Conservation (phyloP, 2,329 filamentous ascomycete species). For the Penicillium sp. region DNA sequence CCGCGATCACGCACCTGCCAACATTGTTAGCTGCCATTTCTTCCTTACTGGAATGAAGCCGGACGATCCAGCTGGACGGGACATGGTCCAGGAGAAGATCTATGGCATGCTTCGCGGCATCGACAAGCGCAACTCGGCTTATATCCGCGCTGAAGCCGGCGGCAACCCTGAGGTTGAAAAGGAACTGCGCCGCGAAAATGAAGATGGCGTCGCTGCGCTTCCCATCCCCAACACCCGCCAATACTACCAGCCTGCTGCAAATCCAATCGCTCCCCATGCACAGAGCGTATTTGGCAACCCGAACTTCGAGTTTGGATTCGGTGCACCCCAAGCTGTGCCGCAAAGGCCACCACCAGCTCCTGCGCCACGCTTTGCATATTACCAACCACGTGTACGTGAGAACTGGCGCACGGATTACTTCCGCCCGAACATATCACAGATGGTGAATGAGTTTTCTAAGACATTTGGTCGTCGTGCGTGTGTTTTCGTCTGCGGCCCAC, state of each 20-base stretch:
- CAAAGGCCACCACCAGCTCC: slow-evolving; percentile 76
- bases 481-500: slow-evolving; percentile 89
- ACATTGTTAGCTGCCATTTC: slow-evolving; percentile 89
- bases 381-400: slow-evolving; percentile 53
- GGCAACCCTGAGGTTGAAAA: slow-evolving; percentile 75
- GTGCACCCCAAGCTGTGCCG: slow-evolving; percentile 77
- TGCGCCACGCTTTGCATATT: slow-evolving; percentile 83
- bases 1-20: slow-evolving; percentile 79
- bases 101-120: slow-evolving; percentile 85
- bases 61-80: slow-evolving; percentile 59
- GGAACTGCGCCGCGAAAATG: slow-evolving; percentile 73
- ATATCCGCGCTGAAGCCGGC: slow-evolving; percentile 76
- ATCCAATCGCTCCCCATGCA: slow-evolving; percentile 4
- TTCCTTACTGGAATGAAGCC: slow-evolving; percentile 79
- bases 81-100: slow-evolving; percentile 77
- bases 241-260: slow-evolving; percentile 16
- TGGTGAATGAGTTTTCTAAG: slow-evolving; percentile 76
- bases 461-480: slow-evolving; percentile 79
- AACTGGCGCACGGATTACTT: slow-evolving; percentile 93
- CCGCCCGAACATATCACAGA: slow-evolving; percentile 79
- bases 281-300: slow-evolving; percentile 2
- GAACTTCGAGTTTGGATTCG: slow-evolving; percentile 74
- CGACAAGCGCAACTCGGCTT: slow-evolving; percentile 77
- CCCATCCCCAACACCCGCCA: slow-evolving; percentile 50
- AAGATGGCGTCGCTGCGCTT: slow-evolving; percentile 78